These are phyloP conservation scores for Aspergillus sojae DNA, from an alignment of 2,329 filamentous ascomycete species.

Conservation along the genomic window DNA sequence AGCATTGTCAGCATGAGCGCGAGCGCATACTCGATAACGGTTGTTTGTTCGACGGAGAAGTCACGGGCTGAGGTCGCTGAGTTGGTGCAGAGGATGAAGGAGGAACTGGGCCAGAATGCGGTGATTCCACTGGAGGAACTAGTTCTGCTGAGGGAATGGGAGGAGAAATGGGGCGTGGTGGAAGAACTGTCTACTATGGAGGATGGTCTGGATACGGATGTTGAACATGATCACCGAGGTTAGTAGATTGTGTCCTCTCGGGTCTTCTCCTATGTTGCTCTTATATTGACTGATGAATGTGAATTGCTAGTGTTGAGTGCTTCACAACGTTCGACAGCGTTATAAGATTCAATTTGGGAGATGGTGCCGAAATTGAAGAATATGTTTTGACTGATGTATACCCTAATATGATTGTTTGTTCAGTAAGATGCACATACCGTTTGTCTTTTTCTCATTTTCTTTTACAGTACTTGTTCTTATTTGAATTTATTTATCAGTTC, in stretches of 20 bases:
- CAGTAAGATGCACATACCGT: not conserved
- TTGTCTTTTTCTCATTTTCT: not conserved
- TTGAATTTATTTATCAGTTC: not conserved
- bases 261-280: not conserved
- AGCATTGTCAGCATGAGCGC: not conserved
- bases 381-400: not conserved
- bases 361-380: not conserved
- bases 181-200: not conserved
- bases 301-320: not conserved
- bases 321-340: not conserved
- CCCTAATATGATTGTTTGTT: not conserved
- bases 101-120: not conserved
- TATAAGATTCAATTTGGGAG: not conserved
- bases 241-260: not conserved
- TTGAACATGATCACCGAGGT: not conserved
- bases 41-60: not conserved
- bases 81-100: not conserved
- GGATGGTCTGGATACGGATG: not conserved
- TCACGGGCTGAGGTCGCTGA: slow-evolving; percentile 29
- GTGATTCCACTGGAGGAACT: not conserved
- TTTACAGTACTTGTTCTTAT: not conserved
- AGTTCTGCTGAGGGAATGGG: not conserved
- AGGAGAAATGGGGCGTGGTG: not conserved
- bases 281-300: not conserved
- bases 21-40: not conserved